A percentile compares a stretch with the other conserved stretches of the same genome.
Conservation (phyloP, 106 monocot genomes). For the Acorus gramineus region DNA sequence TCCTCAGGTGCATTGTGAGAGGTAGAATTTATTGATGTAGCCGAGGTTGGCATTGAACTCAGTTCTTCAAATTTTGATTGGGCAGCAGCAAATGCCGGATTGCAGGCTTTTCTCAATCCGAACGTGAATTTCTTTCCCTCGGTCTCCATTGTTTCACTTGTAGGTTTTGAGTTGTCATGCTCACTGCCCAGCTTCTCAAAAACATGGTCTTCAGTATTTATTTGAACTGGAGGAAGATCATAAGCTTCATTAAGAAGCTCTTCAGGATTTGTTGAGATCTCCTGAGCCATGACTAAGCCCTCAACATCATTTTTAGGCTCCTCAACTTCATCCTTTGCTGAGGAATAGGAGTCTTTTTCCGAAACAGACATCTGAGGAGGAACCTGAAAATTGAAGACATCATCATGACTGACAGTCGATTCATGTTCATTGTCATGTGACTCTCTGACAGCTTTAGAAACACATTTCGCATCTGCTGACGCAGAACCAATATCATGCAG, state of each 20-base stretch:
- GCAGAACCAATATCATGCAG: background rate
- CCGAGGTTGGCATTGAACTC: constrained; percentile 23
- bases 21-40: constrained; percentile 15
- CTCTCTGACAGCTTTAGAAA: background rate
- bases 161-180: constrained; percentile 6
- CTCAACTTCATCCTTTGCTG: constrained; percentile 16
- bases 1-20: constrained; percentile 17
- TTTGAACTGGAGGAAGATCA: constrained; percentile 4
- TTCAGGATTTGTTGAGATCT: background rate
- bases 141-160: constrained; percentile 26
- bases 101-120: constrained; percentile 35
- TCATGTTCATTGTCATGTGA: constrained; percentile 8
- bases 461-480: constrained; percentile 5
- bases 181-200: constrained; percentile 20
- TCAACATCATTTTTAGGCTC: constrained; percentile 10
- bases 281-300: constrained; percentile 1
- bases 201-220: background rate
- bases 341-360: background rate
- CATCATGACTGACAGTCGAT: constrained; percentile 1
- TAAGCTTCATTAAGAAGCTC: constrained; percentile 1
- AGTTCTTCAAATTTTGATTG: constrained; percentile 95
- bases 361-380: background rate
- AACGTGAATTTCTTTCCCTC: constrained; percentile 32
- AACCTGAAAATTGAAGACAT: constrained; percentile 13
- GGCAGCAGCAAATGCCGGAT: constrained; percentile 77